Evolutionary conservation across 176 grass and related monocot species (phyloP), one percentile per base, ranked within the genome.

Genomic region (Aegilops speltoides): DNA sequence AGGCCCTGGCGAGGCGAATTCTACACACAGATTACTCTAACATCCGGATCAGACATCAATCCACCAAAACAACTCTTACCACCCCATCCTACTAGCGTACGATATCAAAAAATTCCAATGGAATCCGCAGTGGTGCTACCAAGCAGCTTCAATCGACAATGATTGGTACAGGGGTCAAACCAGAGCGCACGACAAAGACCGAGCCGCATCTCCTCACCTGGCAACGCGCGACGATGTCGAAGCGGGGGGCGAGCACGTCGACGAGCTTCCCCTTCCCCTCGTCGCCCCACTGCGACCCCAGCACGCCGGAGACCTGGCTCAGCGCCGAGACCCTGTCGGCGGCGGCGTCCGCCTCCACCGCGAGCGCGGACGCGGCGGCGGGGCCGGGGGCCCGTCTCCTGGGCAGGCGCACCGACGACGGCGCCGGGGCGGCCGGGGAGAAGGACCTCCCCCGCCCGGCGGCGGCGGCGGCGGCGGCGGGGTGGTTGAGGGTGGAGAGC

Each of bases 181-280:
- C 12, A 78, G 77, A 63, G 23, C 31, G 34, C 43, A 77, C 4
- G 33, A 31, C 24, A 74, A 10, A 31, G 38, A 38, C 10, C 24
- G 24, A 31, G 69, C 37, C 38, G 36, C 16, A 3, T 78, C 64
- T 50, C 20, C 62, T 89, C 68, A 93, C 94, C 94, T 95, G 91
- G 83, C 89, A 97, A 40, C 92, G 85, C 23, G 92, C 92, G 48
- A 97, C 94, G 85, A 93, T 88, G 79, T 97, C 92, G 59, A 97
- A 93, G 8, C 80, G 83, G 20, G 85, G 83, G 24, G 91, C 94
- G 50, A 97, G 94, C 52, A 94, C 81, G 80, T 97, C 94, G 40
- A 94, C 92, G 70, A 92, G 91, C 83, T 97, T 97, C 32, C 94
- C 94, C 86, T 97, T 97, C 6, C 94, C 94, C 82, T 97, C 94